phyloP scores from a whole-genome alignment of 495 filamentous ascomycete genomes.

The Lasiosphaeria hispida region DNA sequence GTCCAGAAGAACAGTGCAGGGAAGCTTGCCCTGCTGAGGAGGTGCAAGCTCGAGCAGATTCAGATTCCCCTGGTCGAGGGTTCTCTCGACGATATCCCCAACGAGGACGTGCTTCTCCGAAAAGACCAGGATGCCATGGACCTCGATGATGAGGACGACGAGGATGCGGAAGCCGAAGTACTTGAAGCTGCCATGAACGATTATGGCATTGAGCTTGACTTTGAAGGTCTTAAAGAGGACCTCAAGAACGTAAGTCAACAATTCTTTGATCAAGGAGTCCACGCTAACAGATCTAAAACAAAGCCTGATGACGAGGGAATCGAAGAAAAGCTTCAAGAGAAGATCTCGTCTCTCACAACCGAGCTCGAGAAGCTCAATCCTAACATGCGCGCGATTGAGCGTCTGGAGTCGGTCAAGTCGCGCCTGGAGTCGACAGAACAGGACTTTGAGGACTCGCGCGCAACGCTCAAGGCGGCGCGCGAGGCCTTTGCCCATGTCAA shows the following conservation, averaged over 20 bases:
- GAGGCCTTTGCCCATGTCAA: slow-evolving; percentile 80
- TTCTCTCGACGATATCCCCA: slow-evolving; percentile 85
- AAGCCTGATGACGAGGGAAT: slow-evolving; percentile 66
- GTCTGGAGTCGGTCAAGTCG: slow-evolving; percentile 79
- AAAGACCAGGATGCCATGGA: slow-evolving; percentile 85
- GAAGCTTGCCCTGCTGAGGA: slow-evolving; percentile 77
- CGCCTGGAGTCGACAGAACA: slow-evolving; percentile 82
- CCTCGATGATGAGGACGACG: slow-evolving; percentile 65
- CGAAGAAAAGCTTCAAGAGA: slow-evolving; percentile 77
- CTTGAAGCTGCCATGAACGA: slow-evolving; percentile 61
- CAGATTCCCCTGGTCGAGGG: slow-evolving; percentile 74
- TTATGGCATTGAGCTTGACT: slow-evolving; percentile 91
- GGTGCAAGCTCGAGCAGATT: slow-evolving; percentile 92
- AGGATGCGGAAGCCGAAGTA: slow-evolving; percentile 58
- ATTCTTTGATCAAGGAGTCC: slow-evolving; percentile 1
- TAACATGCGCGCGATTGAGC: slow-evolving; percentile 92
- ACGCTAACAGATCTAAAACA: slow-evolving; percentile 21
- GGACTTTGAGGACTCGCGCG: slow-evolving; percentile 81
- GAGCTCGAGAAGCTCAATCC: slow-evolving; percentile 92
- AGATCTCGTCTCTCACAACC: slow-evolving; percentile 65
- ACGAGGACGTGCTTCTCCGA: slow-evolving; percentile 70
- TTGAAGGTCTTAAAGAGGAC: slow-evolving; percentile 80
- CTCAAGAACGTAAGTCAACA: slow-evolving; percentile 64
- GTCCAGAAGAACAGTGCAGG: slow-evolving; percentile 79
- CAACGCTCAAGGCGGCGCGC: slow-evolving; percentile 67